Evolutionary conservation across 495 filamentous ascomycete genomes (phyloP), one percentile per base, ranked within the genome.

Genomic region (Neurospora intermedia): DNA sequence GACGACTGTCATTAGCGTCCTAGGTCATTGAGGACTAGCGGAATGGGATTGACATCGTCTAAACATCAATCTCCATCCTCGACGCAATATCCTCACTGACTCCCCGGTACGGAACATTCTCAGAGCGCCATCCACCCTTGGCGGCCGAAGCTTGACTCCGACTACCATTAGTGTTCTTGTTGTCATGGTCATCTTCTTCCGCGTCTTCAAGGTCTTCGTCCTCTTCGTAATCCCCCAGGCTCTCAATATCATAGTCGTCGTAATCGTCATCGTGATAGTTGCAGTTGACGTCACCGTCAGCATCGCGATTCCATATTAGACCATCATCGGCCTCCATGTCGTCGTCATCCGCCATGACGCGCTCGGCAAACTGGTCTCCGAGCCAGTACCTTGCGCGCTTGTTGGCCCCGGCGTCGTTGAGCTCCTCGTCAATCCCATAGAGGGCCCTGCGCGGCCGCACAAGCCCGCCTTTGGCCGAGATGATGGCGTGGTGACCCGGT

Each of bases 311-410:
- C 80, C 84, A 87, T 42, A 81, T 77, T 45, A 85, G 77, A 11
- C 82, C 78, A 48, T 84, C 81, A 72, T 81, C 81, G 2, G 70
- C 77, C 40, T 86, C 84, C 69, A 83, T 78, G 15, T 86, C 83
- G 43, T 87, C 84, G 62, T 84, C 83, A 54, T 82, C 80, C n/a
- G 71, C 71, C 8, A 79, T 73, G 8, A 83, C 72, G 40, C 82
- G 81, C 75, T 85, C 81, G 16, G 81, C 84, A 72, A 82, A 84
- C 66, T 85, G 82, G 71, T 92, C 89, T 3, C 93, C 93, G 18
- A 97, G 85, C 94, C 94, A 97, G 78, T 90, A 96, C 70, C 85
- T 87, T 13, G 93, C 91, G 27, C 93, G 88, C 82, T 97, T 97
- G 73, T 88, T 88, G 13, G 90, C 89, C 23, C 89, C 88, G 10